Conservation (phyloP, 192 early-diverging fungal species). For the Backusella macrospora region DNA sequence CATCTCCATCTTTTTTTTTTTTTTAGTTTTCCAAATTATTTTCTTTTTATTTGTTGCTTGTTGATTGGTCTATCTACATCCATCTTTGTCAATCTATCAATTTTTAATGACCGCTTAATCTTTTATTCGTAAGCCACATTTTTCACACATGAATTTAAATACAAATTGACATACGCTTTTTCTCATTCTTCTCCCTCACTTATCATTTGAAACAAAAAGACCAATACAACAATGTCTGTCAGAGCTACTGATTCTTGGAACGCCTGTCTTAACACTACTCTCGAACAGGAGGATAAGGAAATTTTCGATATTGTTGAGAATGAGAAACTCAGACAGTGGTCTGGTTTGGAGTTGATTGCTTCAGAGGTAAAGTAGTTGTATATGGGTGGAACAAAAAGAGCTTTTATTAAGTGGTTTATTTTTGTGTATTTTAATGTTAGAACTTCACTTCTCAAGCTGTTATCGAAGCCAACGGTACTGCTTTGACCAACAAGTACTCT, state of each 20-base stretch:
- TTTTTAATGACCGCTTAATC: slow-evolving; percentile 11
- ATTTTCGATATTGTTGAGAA: slow-evolving; percentile 93
- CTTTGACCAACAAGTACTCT: slow-evolving; percentile 99
- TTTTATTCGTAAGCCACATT: slow-evolving; percentile 12
- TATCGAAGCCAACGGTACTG: slow-evolving; percentile 99
- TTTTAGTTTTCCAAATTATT: slow-evolving; percentile 10
- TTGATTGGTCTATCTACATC: slow-evolving; percentile 21
- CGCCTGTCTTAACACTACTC: slow-evolving; percentile 82
- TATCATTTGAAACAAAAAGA: not conserved
- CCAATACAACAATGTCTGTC: slow-evolving; percentile 34
- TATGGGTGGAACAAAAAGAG: slow-evolving; percentile 8
- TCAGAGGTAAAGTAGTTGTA: slow-evolving; percentile 73
- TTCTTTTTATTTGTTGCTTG: slow-evolving; percentile 12
- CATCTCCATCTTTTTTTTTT: not conserved
- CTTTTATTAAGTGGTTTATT: not conserved
- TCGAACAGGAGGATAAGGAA: slow-evolving; percentile 91
- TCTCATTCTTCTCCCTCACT: not conserved
- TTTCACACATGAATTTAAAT: slow-evolving; percentile 14
- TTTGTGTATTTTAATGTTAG: slow-evolving; percentile 44
- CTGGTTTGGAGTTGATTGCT: slow-evolving; percentile 97
- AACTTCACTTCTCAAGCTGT: slow-evolving; percentile 99
- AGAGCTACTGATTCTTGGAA: slow-evolving; percentile 60
- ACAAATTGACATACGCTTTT: not conserved
- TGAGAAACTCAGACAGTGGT: slow-evolving; percentile 98
- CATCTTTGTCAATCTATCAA: slow-evolving; percentile 22